phyloP scores from a whole-genome alignment of 1,284 basidiomycete species.

The Trichosporon ovoides region DNA sequence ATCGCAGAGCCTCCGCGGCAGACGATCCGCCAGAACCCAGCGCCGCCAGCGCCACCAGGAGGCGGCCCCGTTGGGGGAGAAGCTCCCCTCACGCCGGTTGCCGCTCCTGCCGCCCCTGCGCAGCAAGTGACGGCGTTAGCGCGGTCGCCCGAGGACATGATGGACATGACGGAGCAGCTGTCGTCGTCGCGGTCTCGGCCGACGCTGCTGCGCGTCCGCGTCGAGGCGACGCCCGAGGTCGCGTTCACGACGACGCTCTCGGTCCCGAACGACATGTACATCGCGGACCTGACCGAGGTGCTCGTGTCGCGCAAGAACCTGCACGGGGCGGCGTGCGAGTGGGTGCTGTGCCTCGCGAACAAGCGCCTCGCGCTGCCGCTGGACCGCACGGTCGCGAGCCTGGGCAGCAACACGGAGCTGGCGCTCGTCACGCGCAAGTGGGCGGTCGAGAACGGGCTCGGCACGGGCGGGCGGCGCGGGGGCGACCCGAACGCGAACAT shows the following conservation, averaged over 20 bases:
- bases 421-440: constrained; percentile 73
- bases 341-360: constrained; percentile 72
- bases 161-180: constrained; percentile 13
- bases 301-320: constrained; percentile 69
- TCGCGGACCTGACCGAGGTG: constrained; percentile 87
- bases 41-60: too few species aligned
- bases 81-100: too few species aligned
- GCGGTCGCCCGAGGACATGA: not conserved
- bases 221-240: constrained; percentile 71
- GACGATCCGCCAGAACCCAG: not conserved
- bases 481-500: constrained; percentile 93
- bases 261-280: constrained; percentile 89
- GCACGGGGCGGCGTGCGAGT: constrained; percentile 68
- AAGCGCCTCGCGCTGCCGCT: constrained; percentile 80
- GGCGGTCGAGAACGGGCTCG: constrained; percentile 59
- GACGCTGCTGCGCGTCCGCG: constrained; percentile 70
- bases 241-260: constrained; percentile 80
- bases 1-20: constrained; percentile 20
- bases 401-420: constrained; percentile 80
- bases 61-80: too few species aligned
- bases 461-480: constrained; percentile 50
- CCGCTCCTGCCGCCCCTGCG: not conserved
- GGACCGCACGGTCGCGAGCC: constrained; percentile 88
- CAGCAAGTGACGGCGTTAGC: not conserved
- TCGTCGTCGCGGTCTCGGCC: constrained; percentile 29